Evolutionary conservation across 2,329 filamentous ascomycete species (phyloP).

Genomic region (Colletotrichum sp.): DNA sequence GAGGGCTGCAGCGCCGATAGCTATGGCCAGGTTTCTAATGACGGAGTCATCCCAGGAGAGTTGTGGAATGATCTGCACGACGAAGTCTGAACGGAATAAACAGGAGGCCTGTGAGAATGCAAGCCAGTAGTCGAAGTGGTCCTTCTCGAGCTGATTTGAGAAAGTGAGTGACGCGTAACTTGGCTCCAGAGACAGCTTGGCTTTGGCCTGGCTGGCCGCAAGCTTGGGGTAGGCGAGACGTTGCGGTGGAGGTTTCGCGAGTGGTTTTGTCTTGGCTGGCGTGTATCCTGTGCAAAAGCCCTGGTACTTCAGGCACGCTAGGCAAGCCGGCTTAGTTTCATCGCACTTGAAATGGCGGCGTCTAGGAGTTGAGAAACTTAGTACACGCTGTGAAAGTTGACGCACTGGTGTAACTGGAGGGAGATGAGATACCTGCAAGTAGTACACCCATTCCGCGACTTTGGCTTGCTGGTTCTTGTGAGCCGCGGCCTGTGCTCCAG

Average conservation of each 20-base stretch:
- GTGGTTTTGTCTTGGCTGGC: background rate
- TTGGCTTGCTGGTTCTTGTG: constrained; percentile 1
- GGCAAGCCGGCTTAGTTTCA: constrained; percentile 3
- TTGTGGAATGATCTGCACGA: constrained; percentile 18
- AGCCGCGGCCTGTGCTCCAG: background rate
- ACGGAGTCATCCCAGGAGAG: constrained; percentile 21
- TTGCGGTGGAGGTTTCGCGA: background rate
- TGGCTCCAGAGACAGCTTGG: background rate
- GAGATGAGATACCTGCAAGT: constrained; percentile 1
- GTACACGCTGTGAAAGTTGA: background rate
- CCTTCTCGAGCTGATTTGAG: constrained; percentile 1
- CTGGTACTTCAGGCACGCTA: background rate
- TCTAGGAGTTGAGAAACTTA: background rate
- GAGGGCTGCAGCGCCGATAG: constrained; percentile 35
- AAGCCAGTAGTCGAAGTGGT: constrained; percentile 3
- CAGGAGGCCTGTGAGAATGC: background rate
- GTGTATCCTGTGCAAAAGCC: background rate
- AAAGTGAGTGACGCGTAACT: background rate
- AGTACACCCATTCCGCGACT: background rate
- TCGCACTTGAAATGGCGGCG: constrained; percentile 4
- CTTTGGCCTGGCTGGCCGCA: background rate
- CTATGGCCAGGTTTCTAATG: constrained; percentile 42
- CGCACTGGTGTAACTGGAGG: background rate
- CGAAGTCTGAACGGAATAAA: background rate
- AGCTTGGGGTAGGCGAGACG: background rate